Evolutionary conservation across 2,329 filamentous ascomycete genomes (phyloP).

Genomic region (Fusarium haematococcum): DNA sequence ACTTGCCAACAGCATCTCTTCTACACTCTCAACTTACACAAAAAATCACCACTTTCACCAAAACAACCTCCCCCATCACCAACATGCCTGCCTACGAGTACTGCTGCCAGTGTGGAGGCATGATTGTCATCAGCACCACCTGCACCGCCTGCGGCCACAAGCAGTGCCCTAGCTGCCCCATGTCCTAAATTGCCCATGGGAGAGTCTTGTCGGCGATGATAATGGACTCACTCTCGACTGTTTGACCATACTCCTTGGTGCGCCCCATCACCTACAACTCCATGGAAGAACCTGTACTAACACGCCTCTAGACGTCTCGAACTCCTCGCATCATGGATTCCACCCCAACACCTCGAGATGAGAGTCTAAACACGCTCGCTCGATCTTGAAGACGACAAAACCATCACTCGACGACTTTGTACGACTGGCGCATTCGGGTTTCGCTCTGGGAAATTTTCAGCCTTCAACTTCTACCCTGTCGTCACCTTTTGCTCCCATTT

Average conservation of each 20-base stretch:
- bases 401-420: slow-evolving; percentile 22
- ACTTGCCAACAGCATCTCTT: neutral
- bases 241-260: neutral
- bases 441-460: neutral
- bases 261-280: neutral
- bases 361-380: slow-evolving; percentile 11
- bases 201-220: slow-evolving; percentile 15
- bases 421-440: slow-evolving; percentile 21
- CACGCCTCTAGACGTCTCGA: neutral
- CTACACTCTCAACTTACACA: neutral
- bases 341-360: slow-evolving; percentile 7
- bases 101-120: slow-evolving; percentile 67
- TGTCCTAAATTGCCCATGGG: slow-evolving; percentile 44
- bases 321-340: neutral
- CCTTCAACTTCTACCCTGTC: slow-evolving; percentile 6
- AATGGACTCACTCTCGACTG: neutral
- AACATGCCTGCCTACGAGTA: slow-evolving; percentile 61
- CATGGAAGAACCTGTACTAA: neutral
- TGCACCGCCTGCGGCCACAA: slow-evolving; percentile 64
- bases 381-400: neutral
- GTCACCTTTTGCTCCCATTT: slow-evolving; percentile 7
- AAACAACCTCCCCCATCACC: slow-evolving; percentile 22
- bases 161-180: slow-evolving; percentile 61
- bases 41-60: slow-evolving; percentile 6
- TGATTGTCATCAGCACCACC: slow-evolving; percentile 68